Evolutionary conservation across 768 basidiomycete species (phyloP).

Genomic region (Lactarius quietus): DNA sequence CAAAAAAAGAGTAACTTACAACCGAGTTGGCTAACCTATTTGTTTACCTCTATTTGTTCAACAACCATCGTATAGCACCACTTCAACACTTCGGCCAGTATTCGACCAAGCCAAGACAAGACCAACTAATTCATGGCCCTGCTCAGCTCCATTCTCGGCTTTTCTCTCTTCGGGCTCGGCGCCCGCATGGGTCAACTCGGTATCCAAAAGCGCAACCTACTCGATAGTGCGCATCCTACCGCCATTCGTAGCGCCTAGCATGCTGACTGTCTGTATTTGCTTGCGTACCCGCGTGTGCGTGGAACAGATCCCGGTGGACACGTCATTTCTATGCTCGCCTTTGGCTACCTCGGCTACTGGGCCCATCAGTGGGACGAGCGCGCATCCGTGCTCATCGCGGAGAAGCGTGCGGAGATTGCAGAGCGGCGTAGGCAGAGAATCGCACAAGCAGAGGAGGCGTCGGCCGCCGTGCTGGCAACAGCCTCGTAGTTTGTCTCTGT

Average conservation of each 20-base stretch:
- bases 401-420: conserved; percentile 58
- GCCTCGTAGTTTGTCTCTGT: conserved; percentile 2
- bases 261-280: not conserved
- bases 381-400: conserved; percentile 56
- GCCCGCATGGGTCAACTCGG: conserved; percentile 84
- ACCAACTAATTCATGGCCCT: conserved; percentile 49
- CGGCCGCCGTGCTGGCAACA: conserved; percentile 18
- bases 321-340: conserved; percentile 60
- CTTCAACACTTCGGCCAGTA: not conserved
- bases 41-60: too few relatives aligned
- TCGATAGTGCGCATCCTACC: conserved; percentile 62
- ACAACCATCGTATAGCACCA: too few relatives aligned
- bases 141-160: conserved; percentile 67
- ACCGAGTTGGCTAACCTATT: not conserved
- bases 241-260: not conserved
- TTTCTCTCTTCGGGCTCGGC: conserved; percentile 78
- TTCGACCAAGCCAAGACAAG: not conserved
- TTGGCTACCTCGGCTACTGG: conserved; percentile 74
- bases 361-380: conserved; percentile 63
- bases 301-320: conserved; percentile 68
- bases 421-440: conserved; percentile 44
- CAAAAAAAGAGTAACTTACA: too few relatives aligned
- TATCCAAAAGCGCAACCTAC: conserved; percentile 75
- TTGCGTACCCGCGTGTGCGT: not conserved
- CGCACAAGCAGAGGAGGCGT: conserved; percentile 33